Base-by-base conservation (phyloP, 2,329 filamentous ascomycete genomes). In the Plectosphaerella sp. region DNA sequence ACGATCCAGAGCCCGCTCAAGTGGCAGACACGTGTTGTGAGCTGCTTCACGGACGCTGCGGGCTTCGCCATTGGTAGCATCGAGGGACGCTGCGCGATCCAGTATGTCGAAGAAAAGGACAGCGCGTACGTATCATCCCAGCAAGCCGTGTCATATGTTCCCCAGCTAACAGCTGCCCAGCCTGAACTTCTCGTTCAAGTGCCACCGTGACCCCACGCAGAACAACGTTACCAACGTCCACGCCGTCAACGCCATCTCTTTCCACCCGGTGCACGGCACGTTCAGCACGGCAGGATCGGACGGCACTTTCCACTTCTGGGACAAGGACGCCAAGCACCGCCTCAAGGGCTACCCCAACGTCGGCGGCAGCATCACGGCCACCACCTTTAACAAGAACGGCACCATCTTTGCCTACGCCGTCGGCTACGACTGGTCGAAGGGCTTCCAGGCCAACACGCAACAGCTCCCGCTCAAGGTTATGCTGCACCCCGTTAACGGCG, bases 181-280 rank as follows among this genome's bases (percentile, higher is more conserved):
- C 63, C 88, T 87, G 64, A 97, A 99, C 76, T 99, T 99, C 78
- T 96, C 91, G 42, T 99, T 99, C 84, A 97, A 97, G 73, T 99
- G 94, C 72, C 94, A 99, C 71, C 91, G 94, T 54, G 90, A 96
- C 62, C 82, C 84, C 5, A 83, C 88, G 1, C 74, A 84, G 52
- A 83, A 82, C 64, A 92, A 91, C 70, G 76, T 87, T 58, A 90
- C 89, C 62, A 94, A 93, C 65, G 94, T 97, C 62, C 94, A 92
- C 76, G 87, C 91, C 2, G 91, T 99, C 66, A 99, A 99, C 74
- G 88, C 91, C 61, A 99, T 99, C 70, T 95, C 90, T 22, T 97
- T 97, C 84, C 94, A 99, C 73, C 94, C 94, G 1, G 80, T 89
- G 12, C 92, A 97, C 71, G 94, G 94, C 64, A 99, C 94, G n/a